These are phyloP conservation scores for Cenchrus purpureus DNA, from an alignment of 176 grass and related monocot species.

Conservation along the genomic window DNA sequence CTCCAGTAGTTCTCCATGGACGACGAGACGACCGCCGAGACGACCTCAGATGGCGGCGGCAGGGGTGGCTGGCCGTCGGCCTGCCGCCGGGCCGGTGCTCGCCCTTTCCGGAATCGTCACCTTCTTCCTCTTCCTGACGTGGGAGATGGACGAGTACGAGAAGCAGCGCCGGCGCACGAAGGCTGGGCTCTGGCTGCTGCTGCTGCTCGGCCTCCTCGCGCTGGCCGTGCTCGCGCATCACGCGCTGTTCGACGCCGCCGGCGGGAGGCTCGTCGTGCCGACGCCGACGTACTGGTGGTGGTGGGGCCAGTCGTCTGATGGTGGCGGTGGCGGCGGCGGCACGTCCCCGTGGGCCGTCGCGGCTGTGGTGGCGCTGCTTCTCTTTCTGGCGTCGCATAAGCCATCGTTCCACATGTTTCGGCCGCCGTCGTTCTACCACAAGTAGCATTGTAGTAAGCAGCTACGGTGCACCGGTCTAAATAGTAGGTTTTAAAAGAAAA, in stretches of 20 bases:
- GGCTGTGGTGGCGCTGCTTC: slow-evolving; percentile 29
- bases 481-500: too few relatives aligned
- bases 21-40: background rate
- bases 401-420: slow-evolving; percentile 4
- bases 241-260: background rate
- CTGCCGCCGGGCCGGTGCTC: slow-evolving; percentile 30
- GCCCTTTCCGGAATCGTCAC: too few relatives aligned
- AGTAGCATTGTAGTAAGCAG: background rate
- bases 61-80: background rate
- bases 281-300: background rate
- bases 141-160: slow-evolving; percentile 38
- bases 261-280: slow-evolving; percentile 28
- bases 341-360: slow-evolving; percentile 33
- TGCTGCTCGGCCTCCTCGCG: slow-evolving; percentile 20
- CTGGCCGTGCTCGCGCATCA: slow-evolving; percentile 30
- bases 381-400: slow-evolving; percentile 36
- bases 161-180: slow-evolving; percentile 29
- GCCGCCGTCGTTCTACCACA: background rate
- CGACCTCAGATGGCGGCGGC: background rate
- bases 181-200: slow-evolving; percentile 17
- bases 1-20: background rate
- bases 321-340: background rate
- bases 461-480: too few relatives aligned
- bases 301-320: background rate
- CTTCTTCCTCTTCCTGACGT: slow-evolving; percentile 43